A percentile compares a stretch with the other conserved stretches of the same genome.
Conservation (phyloP, 768 basidiomycete species). For the Pisolithus microcarpus region DNA sequence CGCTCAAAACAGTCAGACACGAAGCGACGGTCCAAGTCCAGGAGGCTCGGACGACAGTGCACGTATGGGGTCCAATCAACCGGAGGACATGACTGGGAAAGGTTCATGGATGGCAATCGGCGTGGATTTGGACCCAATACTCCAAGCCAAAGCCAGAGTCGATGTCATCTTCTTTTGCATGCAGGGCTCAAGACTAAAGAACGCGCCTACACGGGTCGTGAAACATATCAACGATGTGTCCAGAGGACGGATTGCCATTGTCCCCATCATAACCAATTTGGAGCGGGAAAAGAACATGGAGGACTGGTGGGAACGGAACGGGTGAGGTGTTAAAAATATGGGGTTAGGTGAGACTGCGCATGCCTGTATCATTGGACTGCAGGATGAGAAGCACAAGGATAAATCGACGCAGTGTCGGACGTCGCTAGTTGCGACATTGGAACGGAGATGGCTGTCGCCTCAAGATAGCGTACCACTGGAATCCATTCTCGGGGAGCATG, state of each 20-base stretch:
- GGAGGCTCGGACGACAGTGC: no score
- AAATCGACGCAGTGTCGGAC: background rate
- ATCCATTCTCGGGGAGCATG: no score
- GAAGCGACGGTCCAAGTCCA: no score
- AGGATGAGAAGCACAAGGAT: no score
- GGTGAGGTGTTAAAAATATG: background rate
- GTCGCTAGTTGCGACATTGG: background rate
- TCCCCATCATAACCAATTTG: constrained; percentile 11
- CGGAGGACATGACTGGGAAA: background rate
- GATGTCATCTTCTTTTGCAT: background rate
- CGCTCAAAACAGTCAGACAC: constrained; percentile 3
- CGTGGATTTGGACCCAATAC: background rate
- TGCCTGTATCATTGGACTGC: background rate
- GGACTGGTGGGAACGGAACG: constrained; percentile 26
- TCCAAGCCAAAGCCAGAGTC: background rate
- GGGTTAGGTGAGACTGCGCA: background rate
- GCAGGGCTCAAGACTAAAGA: background rate
- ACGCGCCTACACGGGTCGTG: background rate
- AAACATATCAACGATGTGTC: background rate
- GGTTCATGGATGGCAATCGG: no score
- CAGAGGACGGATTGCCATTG: constrained; percentile 3
- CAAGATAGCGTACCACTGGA: background rate
- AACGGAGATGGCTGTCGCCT: background rate
- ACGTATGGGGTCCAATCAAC: background rate
- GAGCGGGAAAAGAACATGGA: constrained; percentile 17